Base-by-base conservation (phyloP, 129 eudicot genomes). In the Flaveria sonorensis region DNA sequence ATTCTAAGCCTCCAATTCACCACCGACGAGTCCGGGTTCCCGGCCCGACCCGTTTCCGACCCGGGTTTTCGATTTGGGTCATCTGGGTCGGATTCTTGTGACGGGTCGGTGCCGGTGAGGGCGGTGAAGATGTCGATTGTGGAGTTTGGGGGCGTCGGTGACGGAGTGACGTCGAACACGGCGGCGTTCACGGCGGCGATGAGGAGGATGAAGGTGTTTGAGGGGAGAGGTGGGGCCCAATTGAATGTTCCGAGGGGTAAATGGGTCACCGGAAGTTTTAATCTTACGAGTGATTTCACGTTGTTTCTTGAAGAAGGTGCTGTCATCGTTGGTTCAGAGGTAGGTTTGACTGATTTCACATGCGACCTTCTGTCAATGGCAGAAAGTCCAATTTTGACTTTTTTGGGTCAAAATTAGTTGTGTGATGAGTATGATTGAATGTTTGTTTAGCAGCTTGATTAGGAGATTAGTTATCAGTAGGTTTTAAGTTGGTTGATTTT, bases 61-160 rank as follows among this genome's bases (percentile, higher is more conserved):
- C 0, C 72, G 50, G 81, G 78, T 79, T 18, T 15, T 63, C 40
- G 40, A 4, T 36, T 36, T 36, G 40, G 40, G 67, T 81, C 75
- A 36, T 51, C 85, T 52, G 91, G 96, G 73, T 82, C 86, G 74
- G 89, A 85, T 73, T n/a, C 50, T 4, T 81, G 84, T 32, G 84
- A 81, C 16, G 80, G 70, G 76, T 72, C 20, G 75, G 79, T 80
- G 42, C 85, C 85, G 57, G 72, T n/a, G 74, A 84, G 96, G 86
- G 88, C 46, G 81, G 74, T 86, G 85, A 88, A 79, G 78, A 83
- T 70, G 82, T 89, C 93, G 7, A 87, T 93, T 61, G 48, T 19
- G 39, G 96, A 93, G 13, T 93, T 90, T 48, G 98, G 98, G 15
- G 98, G 98, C 0, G 90, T 93, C n/a, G 97, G 98, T 0, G 98